Base-by-base conservation (phyloP, 2,329 filamentous ascomycete species). In the Exophiala spinifera region DNA sequence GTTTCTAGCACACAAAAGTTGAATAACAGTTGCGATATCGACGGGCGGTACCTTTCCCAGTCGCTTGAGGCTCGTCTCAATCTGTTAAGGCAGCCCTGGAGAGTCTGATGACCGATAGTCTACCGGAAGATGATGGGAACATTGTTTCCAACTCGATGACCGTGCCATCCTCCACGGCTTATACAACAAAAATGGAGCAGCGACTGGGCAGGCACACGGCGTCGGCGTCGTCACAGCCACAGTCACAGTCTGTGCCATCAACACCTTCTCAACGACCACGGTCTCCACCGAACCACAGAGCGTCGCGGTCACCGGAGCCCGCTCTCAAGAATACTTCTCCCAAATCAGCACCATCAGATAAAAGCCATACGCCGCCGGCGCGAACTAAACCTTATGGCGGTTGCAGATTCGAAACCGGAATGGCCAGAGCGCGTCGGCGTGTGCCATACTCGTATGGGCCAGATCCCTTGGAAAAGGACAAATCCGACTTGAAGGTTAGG, bases 401-500 rank as follows among this genome's bases (percentile, higher is more conserved):
- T 65, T 99, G 94, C 76, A 89, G 87, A 67, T 96, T 88, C 73
- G 94, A 99, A 76, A 95, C 89, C 11, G 87, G 87, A 19, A 83
- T 91, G 69, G 85, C 89, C 20, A 85, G 88, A 68, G 87, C 88
- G 47, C 85, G 89, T 64, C 81, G 94, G 69, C 82, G 94, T 65
- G 95, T 99, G 79, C 89, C 90, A 17, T 99, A 99, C 74, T 91
- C 85, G 62, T 80, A 94, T 53, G 91, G 91, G n/a, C 84, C 84
- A 57, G 88, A 95, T 61, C 79, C 82, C 61, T 74, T 97, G 46
- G 60, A 58, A 17, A 86, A 89, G 53, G 85, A 82, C 66, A 79
- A 87, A 49, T 85, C 77, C 62, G 77, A 88, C 59, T 79, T 85
- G 49, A 91, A 95, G 75, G 83, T 79, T 70, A 82, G 79, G 51